Evolutionary conservation across 2,329 filamentous ascomycete species (phyloP), one percentile per base, ranked within the genome.

Genomic region (Penicillium sp.): DNA sequence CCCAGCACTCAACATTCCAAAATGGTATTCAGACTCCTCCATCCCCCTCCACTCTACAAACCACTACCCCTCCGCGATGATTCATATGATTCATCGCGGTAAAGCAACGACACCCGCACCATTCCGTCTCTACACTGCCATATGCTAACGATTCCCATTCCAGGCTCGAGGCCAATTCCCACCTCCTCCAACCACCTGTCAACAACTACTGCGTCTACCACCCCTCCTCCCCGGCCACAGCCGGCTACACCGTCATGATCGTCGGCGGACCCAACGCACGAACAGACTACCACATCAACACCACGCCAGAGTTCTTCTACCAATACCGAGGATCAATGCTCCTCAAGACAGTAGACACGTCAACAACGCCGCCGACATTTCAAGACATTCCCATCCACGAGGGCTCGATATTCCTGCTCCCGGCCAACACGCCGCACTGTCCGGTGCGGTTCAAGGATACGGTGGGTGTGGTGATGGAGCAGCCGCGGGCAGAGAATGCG

Each of bases 141-240:
- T 11, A n/a, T n/a, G 6, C 43, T 46, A n/a, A 46, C 6, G 31
- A 6, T 11, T 14, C n/a, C 16, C 2, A 27, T 19, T 50, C 14
- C 39, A 97, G 93, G 94, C 88, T 99, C 41, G 84, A 91, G 70
- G 86, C 93, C 74, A 98, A 98, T 78, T 89, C 90, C 0, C 93
- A 98, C 74, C 88, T 98, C 61, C 86, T 97, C 58, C 87, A 96
- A 75, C 95, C 95, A 0, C 95, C 95, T 1, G 88, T 98, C 72
- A 97, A 97, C 81, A 98, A 98, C 81, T 96, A 95, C 82, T 97
- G 93, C 79, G 91, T 98, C 70, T 96, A 96, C 81, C 90, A 96
- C 74, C 73, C 75, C 3, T 75, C 76, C 40, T 73, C 71, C 6
- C 70, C 73, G 82, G 91, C 94, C 65, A 95, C 97, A 61, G 90